Evolutionary conservation across 1,284 basidiomycete species (phyloP).

Genomic region (Calocybe gambosa): DNA sequence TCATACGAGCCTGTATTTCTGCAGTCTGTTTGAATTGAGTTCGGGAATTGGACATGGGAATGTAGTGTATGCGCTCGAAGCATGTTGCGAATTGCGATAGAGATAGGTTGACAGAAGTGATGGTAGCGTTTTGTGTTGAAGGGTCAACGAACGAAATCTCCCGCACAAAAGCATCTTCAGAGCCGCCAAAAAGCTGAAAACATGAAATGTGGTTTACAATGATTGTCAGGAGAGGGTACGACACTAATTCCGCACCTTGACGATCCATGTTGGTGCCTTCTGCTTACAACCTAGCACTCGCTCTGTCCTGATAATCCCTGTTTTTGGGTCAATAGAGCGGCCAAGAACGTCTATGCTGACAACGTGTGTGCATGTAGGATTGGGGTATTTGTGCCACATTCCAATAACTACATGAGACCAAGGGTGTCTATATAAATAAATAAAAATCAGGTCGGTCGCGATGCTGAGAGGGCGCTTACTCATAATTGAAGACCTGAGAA

Average conservation of each 20-base stretch:
- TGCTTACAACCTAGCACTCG: slow-evolving; percentile 83
- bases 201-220: slow-evolving; percentile 7
- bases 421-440: slow-evolving; percentile 55
- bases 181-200: slow-evolving; percentile 75
- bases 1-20: slow-evolving; percentile 75
- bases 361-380: slow-evolving; percentile 89
- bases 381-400: slow-evolving; percentile 95
- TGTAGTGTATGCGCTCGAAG: slow-evolving; percentile 85
- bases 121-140: slow-evolving; percentile 67
- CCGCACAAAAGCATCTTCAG: slow-evolving; percentile 89
- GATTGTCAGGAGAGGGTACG: slow-evolving; percentile 7
- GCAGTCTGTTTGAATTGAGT: slow-evolving; percentile 80
- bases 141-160: slow-evolving; percentile 93
- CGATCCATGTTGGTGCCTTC: slow-evolving; percentile 77
- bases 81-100: slow-evolving; percentile 86
- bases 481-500: slow-evolving; percentile 67
- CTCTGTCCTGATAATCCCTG: slow-evolving; percentile 86
- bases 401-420: slow-evolving; percentile 84
- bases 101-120: slow-evolving; percentile 86
- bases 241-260: slow-evolving; percentile 53
- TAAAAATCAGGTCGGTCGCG: slow-evolving; percentile 1
- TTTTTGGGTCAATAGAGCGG: slow-evolving; percentile 74
- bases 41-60: slow-evolving; percentile 51
- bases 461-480: slow-evolving; percentile 39
- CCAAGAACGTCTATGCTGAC: slow-evolving; percentile 86